Percentiles rank a stretch among this genome's conserved stretches.
Conservation (phyloP, 192 early-diverging fungal species). For the Coemansia biformis region DNA sequence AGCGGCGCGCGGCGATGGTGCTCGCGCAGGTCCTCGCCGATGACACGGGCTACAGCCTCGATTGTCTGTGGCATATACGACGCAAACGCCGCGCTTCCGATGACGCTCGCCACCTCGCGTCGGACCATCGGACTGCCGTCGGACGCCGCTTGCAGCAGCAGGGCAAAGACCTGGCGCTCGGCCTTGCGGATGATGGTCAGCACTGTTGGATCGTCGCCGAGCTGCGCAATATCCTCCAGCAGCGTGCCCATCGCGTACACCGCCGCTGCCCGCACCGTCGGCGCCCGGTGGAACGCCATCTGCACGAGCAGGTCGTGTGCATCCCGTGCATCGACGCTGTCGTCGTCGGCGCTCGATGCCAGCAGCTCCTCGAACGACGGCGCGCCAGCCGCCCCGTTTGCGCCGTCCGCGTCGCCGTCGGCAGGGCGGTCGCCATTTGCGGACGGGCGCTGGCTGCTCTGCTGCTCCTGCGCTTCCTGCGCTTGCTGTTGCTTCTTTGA, state of each 20-base stretch:
- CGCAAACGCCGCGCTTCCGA: constrained; percentile 71
- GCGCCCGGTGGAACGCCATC: constrained; percentile 40
- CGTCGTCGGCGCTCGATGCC: constrained; percentile 37
- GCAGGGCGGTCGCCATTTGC: not conserved
- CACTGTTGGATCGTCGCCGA: constrained; percentile 58
- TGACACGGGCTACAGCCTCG: constrained; percentile 56
- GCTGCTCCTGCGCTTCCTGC: constrained; percentile 7
- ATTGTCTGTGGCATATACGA: constrained; percentile 60
- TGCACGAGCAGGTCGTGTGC: constrained; percentile 41
- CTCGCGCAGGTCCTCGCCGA: constrained; percentile 45
- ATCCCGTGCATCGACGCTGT: constrained; percentile 35
- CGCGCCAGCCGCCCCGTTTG: not conserved
- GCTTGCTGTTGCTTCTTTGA: constrained; percentile 39
- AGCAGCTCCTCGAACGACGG: constrained; percentile 46
- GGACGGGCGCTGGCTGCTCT: too few species aligned
- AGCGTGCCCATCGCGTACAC: constrained; percentile 78
- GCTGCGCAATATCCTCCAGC: constrained; percentile 53
- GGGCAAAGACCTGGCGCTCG: constrained; percentile 60
- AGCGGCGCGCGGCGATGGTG: constrained; percentile 2
- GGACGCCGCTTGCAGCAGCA: constrained; percentile 53
- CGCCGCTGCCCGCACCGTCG: constrained; percentile 83
- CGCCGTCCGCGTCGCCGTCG: not conserved
- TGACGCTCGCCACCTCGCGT: constrained; percentile 72
- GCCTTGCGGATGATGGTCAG: constrained; percentile 66
- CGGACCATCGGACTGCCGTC: constrained; percentile 90